Evolutionary conservation across 2,329 filamentous ascomycete species (phyloP).

Genomic region (Atkinsonella texensis): DNA sequence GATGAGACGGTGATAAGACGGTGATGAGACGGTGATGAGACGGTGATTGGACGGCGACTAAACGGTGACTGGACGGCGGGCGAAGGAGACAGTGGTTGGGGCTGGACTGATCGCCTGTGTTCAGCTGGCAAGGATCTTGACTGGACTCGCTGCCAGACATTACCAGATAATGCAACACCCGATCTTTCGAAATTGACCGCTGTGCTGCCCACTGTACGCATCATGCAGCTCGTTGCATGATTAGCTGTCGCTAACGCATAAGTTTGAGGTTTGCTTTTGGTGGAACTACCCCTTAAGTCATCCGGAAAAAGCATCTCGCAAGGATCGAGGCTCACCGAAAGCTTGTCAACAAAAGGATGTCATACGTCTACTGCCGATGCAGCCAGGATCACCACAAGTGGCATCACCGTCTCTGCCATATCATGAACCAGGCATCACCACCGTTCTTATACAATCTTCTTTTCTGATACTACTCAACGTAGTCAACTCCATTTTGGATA

Average conservation of each 20-base stretch:
- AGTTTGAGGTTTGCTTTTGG: too few relatives aligned
- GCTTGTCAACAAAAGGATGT: neutral
- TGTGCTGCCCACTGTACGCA: too few relatives aligned
- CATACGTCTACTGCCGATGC: neutral
- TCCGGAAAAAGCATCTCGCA: too few relatives aligned
- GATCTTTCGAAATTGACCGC: too few relatives aligned
- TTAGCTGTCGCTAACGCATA: too few relatives aligned
- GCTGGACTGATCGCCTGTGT: too few relatives aligned
- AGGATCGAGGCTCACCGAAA: too few relatives aligned
- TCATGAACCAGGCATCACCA: slow-evolving; percentile 47
- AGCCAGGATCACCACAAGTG: neutral
- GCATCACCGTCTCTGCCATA: slow-evolving; percentile 31
- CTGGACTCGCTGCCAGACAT: too few relatives aligned
- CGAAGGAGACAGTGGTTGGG: neutral
- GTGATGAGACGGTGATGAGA: neutral
- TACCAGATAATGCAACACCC: too few relatives aligned
- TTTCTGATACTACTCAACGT: slow-evolving; percentile 53
- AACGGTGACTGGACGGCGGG: neutral
- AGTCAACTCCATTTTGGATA: slow-evolving; percentile 44
- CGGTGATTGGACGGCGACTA: neutral
- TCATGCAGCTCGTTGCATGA: too few relatives aligned
- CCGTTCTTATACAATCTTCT: slow-evolving; percentile 46
- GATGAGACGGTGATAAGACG: neutral
- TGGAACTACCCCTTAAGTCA: too few relatives aligned
- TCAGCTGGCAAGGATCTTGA: too few relatives aligned